These are phyloP conservation scores for Mariannaea sp. DNA, from an alignment of 2,329 filamentous ascomycete genomes.

Conservation along the genomic window DNA sequence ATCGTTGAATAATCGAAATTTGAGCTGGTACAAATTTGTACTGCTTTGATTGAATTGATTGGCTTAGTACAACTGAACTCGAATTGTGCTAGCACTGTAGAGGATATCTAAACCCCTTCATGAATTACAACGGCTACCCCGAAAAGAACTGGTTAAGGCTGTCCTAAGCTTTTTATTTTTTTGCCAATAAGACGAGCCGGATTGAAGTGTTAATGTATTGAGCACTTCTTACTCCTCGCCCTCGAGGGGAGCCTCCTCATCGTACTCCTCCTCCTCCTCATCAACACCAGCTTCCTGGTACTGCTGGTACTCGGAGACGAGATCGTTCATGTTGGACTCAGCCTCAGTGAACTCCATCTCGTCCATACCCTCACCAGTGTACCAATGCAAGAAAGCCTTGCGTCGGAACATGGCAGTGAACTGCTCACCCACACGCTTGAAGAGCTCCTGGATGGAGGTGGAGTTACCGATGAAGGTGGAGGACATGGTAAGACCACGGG, in stretches of 20 bases:
- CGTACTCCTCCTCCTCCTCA: conserved; percentile 95
- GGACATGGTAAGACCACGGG: conserved; percentile 97
- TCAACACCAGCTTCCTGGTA: conserved; percentile 94
- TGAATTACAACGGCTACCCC: conserved; percentile 41
- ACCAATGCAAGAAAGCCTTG: conserved; percentile 99
- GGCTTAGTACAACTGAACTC: conserved; percentile 40
- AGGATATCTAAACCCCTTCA: conserved; percentile 49
- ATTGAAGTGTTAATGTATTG: conserved; percentile 9
- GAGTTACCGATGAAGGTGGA: conserved; percentile 99
- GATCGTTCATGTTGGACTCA: conserved; percentile 99
- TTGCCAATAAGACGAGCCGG: conserved; percentile 9
- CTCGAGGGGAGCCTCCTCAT: conserved; percentile 77
- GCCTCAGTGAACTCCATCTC: conserved; percentile 99
- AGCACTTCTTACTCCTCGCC: conserved; percentile 59
- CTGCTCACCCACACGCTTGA: conserved; percentile 99
- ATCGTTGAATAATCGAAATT: neutral
- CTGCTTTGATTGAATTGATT: conserved; percentile 38
- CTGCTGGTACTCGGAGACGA: conserved; percentile 99
- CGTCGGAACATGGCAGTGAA: conserved; percentile 99
- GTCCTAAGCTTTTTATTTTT: conserved; percentile 33
- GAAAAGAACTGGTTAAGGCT: conserved; percentile 41
- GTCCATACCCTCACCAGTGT: conserved; percentile 99
- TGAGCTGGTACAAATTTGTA: conserved; percentile 38
- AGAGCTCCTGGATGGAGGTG: conserved; percentile 98
- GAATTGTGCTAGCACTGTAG: conserved; percentile 40